A percentile compares a stretch with the other conserved stretches of the same genome.
Evolutionary conservation across 371 early-diverging fungal genomes (phyloP).

Genomic region (Amoeboaphelidium occidentale): DNA sequence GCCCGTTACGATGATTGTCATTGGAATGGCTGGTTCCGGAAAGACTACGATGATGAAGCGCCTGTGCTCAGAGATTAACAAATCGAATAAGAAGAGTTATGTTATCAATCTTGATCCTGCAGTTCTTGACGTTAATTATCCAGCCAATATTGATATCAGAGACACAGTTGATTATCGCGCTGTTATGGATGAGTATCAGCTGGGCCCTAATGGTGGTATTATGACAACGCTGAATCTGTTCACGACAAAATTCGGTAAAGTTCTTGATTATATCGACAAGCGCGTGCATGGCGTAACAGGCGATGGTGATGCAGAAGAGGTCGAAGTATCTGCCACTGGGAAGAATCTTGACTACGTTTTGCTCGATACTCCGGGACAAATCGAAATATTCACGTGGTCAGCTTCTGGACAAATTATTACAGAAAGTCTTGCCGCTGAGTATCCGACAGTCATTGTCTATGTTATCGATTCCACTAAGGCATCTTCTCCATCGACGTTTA

Average conservation of each 20-base stretch:
- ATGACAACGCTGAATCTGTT: conserved; percentile 90
- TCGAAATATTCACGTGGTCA: conserved; percentile 99
- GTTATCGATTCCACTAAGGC: conserved; percentile 92
- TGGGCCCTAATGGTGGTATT: conserved; percentile 99
- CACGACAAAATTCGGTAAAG: conserved; percentile 88
- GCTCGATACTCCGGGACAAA: conserved; percentile 99
- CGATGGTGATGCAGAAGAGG: not conserved
- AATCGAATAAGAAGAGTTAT: conserved; percentile 47
- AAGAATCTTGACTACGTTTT: conserved; percentile 35
- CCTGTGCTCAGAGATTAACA: conserved; percentile 15
- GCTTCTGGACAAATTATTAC: conserved; percentile 95
- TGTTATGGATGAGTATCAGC: conserved; percentile 94
- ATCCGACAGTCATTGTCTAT: conserved; percentile 82
- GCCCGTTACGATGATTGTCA: no score
- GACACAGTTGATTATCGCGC: conserved; percentile 96
- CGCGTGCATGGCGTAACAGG: conserved; percentile 17
- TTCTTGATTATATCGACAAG: conserved; percentile 60
- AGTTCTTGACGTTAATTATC: conserved; percentile 67
- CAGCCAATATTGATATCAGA: conserved; percentile 92
- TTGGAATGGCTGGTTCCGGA: conserved; percentile 96
- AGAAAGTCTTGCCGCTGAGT: conserved; percentile 69
- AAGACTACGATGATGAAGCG: conserved; percentile 93
- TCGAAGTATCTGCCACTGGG: not conserved
- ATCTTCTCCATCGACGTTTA: conserved; percentile 83
- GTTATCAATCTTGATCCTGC: conserved; percentile 98